Evolutionary conservation across 2,329 filamentous ascomycete species (phyloP), one percentile per base, ranked within the genome.

Genomic region (Emergomyces africanus): DNA sequence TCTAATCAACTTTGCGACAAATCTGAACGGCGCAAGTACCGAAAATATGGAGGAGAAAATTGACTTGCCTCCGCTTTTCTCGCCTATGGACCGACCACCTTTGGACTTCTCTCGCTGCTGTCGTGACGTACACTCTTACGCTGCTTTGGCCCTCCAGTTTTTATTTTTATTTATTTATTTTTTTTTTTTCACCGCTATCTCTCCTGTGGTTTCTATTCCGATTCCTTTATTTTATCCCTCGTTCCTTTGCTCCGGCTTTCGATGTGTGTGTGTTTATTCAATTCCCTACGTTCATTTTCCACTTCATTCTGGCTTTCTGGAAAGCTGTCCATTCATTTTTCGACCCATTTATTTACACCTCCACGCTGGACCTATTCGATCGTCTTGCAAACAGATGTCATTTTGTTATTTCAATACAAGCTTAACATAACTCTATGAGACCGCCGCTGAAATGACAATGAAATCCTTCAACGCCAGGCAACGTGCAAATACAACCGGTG

Each of bases 241-340:
- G 53, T 60, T 63, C 42, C 56, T 56, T 63, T 65, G 50, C 48
- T 49, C 62, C 46, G 60, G 54, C 49, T 58, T 20, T 49, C 15
- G 14, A 23, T 39, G 20, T 46, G 2, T 14, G 37, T 10, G 2
- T 14, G 37, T 10, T 57, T 44, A 23, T 46, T 60, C 35, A 44
- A 35, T 37, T 58, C 37, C 37, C 49, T 53, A 33, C 59, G 6
- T 23, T 20, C 33, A 42, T 59, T 59, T 39, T 51, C 42, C 28
- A n/a, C 12, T 51, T 35, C 12, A 25, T 33, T 50, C 9, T 57
- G 59, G 71, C 65, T 69, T 71, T 74, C 71, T 69, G 72, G 72
- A 72, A 74, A 70, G 70, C 68, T 62, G 66, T 72, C 67, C 69
- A 63, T 68, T 72, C 71, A 33, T 70, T 72, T 67, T 12, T 35